Conservation (phyloP, 2,329 filamentous ascomycete genomes). For the Xylariaceae sp. region DNA sequence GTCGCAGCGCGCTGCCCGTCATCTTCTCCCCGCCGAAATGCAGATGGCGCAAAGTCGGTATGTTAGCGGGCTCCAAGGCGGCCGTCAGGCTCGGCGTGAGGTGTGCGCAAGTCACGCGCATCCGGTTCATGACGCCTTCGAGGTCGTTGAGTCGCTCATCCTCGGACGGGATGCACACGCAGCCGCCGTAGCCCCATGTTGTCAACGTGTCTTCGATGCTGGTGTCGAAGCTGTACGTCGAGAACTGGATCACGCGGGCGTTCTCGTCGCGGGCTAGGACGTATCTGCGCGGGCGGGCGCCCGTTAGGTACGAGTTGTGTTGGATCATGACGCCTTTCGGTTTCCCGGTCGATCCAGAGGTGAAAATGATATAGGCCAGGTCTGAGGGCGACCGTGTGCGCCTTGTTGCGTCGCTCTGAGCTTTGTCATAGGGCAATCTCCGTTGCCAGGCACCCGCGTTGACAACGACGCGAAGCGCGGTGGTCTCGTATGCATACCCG, state of each 20-base stretch:
- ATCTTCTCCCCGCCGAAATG: neutral
- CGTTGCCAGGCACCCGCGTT: neutral
- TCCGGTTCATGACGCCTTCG: neutral
- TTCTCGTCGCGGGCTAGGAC: neutral
- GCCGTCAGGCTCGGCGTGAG: neutral
- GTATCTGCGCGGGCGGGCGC: neutral
- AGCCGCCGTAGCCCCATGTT: neutral
- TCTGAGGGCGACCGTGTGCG: neutral
- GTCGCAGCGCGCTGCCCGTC: neutral
- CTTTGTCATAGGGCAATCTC: neutral
- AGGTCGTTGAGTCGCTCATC: neutral
- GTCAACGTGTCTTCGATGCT: neutral
- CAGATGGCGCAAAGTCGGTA: neutral
- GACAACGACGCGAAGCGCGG: neutral
- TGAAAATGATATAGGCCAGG: conserved; percentile 1
- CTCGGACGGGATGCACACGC: conserved; percentile 1
- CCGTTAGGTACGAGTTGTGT: neutral
- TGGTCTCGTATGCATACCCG: neutral
- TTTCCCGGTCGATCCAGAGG: conserved; percentile 1
- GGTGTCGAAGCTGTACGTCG: neutral
- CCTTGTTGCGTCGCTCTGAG: neutral
- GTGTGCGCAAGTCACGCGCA: neutral
- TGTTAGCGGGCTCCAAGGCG: neutral
- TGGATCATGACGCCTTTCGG: neutral
- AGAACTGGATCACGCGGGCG: conserved; percentile 1